These are phyloP conservation scores for Plantago coronopus DNA, from an alignment of 305 asterid species.

Conservation along the genomic window DNA sequence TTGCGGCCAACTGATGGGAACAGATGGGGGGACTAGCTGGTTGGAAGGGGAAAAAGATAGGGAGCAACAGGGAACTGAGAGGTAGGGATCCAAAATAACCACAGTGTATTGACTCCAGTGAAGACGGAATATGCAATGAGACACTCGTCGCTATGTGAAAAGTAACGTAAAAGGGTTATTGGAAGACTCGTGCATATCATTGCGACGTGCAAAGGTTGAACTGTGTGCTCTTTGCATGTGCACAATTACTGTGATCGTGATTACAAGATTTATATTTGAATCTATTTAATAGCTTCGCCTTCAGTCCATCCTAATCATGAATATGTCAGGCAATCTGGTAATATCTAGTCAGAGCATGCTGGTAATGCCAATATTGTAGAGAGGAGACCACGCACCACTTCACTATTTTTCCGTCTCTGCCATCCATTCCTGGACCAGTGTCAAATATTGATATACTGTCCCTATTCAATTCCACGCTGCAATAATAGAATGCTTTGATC, in stretches of 20 bases:
- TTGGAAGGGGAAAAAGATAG: too few species aligned
- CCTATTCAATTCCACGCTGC: conserved; percentile 39
- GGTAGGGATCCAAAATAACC: not conserved
- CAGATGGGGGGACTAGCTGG: too few species aligned
- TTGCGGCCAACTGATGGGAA: not conserved
- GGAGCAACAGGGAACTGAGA: not conserved
- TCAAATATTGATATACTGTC: conserved; percentile 51
- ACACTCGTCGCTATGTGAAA: not conserved
- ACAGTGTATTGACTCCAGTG: not conserved
- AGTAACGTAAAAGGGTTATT: not conserved
- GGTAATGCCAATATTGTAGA: not conserved
- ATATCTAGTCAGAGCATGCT: not conserved
- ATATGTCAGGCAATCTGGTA: too few species aligned
- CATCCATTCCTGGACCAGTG: conserved; percentile 84
- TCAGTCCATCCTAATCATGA: not conserved
- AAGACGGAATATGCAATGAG: not conserved
- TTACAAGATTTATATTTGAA: not conserved
- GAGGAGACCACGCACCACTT: conserved; percentile 50
- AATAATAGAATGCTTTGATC: conserved; percentile 24
- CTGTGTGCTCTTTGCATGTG: not conserved
- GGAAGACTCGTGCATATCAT: not conserved
- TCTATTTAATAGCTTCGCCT: not conserved
- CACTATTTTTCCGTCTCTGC: conserved; percentile 50
- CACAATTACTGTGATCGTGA: not conserved
- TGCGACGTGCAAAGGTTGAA: not conserved